Conservation (phyloP, 2,329 filamentous ascomycete species). For the Pseudogymnoascus sp. region DNA sequence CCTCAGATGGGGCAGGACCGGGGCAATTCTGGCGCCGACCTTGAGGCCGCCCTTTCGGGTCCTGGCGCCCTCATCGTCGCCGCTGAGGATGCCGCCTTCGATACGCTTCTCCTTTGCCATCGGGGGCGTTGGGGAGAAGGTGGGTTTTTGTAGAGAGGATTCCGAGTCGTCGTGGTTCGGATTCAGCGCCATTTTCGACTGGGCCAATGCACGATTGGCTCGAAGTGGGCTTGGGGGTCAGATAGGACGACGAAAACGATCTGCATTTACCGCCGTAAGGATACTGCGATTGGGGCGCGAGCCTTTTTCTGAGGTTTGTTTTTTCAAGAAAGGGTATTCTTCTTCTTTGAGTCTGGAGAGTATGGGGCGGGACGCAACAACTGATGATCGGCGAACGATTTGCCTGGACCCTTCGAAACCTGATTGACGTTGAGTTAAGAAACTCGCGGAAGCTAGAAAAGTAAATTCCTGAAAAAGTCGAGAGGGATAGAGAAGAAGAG, state of each 20-base stretch:
- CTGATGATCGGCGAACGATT: neutral
- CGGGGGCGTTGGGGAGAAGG: neutral
- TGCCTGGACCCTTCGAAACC: neutral
- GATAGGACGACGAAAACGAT: slow-evolving; percentile 6
- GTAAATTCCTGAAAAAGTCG: neutral
- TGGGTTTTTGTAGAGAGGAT: slow-evolving; percentile 4
- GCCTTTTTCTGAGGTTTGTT: neutral
- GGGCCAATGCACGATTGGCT: slow-evolving; percentile 25
- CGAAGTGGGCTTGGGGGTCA: slow-evolving; percentile 16
- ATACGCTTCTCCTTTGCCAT: slow-evolving; percentile 1
- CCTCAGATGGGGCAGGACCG: slow-evolving; percentile 26
- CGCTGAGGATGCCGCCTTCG: slow-evolving; percentile 8
- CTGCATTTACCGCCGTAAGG: slow-evolving; percentile 3
- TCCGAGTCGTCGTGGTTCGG: slow-evolving; percentile 7
- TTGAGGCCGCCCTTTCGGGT: slow-evolving; percentile 11
- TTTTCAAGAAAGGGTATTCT: neutral
- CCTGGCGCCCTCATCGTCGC: slow-evolving; percentile 15
- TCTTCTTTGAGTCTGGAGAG: neutral
- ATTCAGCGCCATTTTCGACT: slow-evolving; percentile 27
- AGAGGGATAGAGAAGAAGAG: neutral
- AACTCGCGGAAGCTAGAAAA: neutral
- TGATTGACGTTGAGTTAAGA: neutral
- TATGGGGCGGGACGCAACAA: neutral
- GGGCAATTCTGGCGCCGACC: slow-evolving; percentile 23
- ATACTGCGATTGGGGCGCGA: neutral